Evolutionary conservation across 306 rosid species (phyloP).

Genomic region (Acacia confusa): DNA sequence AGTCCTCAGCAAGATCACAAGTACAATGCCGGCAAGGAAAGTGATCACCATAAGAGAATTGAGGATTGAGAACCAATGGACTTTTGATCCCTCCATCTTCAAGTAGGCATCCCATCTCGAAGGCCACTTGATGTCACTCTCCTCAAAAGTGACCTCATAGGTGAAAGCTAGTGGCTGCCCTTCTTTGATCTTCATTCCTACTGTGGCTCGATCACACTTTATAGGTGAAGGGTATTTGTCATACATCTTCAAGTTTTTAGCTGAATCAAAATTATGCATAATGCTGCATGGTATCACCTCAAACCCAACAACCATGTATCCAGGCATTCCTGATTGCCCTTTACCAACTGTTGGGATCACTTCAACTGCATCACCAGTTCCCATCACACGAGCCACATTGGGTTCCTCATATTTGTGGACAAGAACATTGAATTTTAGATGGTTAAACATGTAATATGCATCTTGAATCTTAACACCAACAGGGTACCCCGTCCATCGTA

Average conservation of each 20-base stretch:
- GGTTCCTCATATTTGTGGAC: constrained; percentile 66
- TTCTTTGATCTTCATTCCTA: constrained; percentile 59
- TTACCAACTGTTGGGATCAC: constrained; percentile 49
- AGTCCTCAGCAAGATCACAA: constrained; percentile 71
- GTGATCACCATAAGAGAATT: constrained; percentile 8
- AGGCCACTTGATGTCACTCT: constrained; percentile 85
- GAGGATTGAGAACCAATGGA: constrained; percentile 47
- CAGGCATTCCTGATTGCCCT: constrained; percentile 44
- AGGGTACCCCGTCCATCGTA: constrained; percentile 78
- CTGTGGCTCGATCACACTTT: constrained; percentile 62
- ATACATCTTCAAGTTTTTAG: constrained; percentile 49
- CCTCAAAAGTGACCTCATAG: constrained; percentile 71
- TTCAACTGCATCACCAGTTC: constrained; percentile 70
- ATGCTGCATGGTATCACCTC: constrained; percentile 77
- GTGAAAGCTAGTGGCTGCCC: constrained; percentile 65
- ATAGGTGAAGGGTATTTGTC: constrained; percentile 48
- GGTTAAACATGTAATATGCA: constrained; percentile 61
- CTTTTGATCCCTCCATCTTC: constrained; percentile 85
- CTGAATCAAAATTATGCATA: constrained; percentile 43
- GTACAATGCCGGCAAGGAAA: constrained; percentile 35
- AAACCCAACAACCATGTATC: constrained; percentile 82
- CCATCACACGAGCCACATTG: constrained; percentile 67
- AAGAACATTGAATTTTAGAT: constrained; percentile 64
- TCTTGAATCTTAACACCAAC: constrained; percentile 65
- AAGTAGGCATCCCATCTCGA: constrained; percentile 86